Conservation (phyloP, 1,284 basidiomycete species). For the Ganoderma meredithae region DNA sequence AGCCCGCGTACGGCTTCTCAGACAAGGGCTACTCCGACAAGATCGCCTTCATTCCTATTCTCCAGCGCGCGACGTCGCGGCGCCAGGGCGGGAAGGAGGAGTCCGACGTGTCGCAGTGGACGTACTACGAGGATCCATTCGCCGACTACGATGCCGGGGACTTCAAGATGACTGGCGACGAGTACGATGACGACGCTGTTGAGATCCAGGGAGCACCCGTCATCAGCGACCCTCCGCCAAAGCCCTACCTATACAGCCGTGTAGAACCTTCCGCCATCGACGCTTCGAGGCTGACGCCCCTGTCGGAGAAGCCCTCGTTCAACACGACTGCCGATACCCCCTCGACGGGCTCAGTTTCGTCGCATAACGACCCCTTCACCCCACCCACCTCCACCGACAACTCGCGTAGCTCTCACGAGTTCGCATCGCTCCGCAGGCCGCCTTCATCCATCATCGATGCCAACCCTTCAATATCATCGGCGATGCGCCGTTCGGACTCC, state of each 20-base stretch:
- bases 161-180: constrained; percentile 37
- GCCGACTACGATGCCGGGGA: constrained; percentile 53
- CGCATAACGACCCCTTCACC: constrained; percentile 21
- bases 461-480: constrained; percentile 40
- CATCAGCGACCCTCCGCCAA: constrained; percentile 40
- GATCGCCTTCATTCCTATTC: constrained; percentile 42
- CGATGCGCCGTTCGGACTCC: constrained; percentile 49
- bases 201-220: constrained; percentile 30
- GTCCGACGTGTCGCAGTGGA: constrained; percentile 47
- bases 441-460: constrained; percentile 51
- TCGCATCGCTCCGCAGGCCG: constrained; percentile 41
- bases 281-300: constrained; percentile 40
- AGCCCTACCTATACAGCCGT: constrained; percentile 38
- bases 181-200: constrained; percentile 38
- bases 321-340: constrained; percentile 34
- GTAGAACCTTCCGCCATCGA: constrained; percentile 39
- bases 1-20: constrained; percentile 43
- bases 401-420: constrained; percentile 40
- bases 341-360: constrained; percentile 33
- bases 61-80: constrained; percentile 34
- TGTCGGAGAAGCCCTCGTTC: constrained; percentile 40
- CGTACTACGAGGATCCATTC: constrained; percentile 62
- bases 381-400: constrained; percentile 25
- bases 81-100: constrained; percentile 47
- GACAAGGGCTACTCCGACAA: constrained; percentile 48